These are phyloP conservation scores for Cercophora samala DNA, from an alignment of 495 filamentous ascomycete genomes.

Conservation along the genomic window DNA sequence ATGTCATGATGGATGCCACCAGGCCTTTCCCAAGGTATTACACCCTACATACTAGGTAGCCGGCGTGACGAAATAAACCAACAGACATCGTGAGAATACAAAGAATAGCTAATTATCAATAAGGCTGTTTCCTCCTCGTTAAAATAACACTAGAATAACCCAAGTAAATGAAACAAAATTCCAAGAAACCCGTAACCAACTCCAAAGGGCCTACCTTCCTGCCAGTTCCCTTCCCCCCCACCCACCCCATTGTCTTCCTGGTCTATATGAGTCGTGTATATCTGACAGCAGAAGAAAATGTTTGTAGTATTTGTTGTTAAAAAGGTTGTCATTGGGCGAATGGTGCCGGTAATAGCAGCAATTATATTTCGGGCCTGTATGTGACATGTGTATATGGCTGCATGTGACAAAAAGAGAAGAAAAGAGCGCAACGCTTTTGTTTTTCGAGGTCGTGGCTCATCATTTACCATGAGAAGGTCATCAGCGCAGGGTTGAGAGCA, in stretches of 20 bases:
- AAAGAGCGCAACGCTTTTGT: not conserved
- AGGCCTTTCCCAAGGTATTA: not conserved
- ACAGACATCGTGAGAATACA: not conserved
- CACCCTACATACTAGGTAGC: not conserved
- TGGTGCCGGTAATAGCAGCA: not conserved
- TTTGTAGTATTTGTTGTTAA: not conserved
- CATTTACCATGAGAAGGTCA: slow-evolving; percentile 75
- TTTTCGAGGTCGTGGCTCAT: not conserved
- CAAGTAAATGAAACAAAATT: not conserved
- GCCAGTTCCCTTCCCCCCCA: not conserved
- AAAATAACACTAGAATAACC: not conserved
- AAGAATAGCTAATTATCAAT: slow-evolving; percentile 1
- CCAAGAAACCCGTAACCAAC: not conserved
- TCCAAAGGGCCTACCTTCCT: not conserved
- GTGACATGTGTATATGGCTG: not conserved
- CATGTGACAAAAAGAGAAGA: slow-evolving; percentile 7
- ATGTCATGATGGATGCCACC: not conserved
- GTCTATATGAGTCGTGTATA: not conserved
- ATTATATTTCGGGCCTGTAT: not conserved
- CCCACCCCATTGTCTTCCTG: not conserved
- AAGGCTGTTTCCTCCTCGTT: not conserved
- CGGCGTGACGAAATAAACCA: not conserved
- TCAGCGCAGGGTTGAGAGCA: slow-evolving; percentile 71
- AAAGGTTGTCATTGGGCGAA: too few relatives aligned
- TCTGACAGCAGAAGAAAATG: not conserved